Evolutionary conservation across 192 early-diverging fungal genomes (phyloP), one percentile per base, ranked within the genome.

Genomic region (Phycomyces nitens): DNA sequence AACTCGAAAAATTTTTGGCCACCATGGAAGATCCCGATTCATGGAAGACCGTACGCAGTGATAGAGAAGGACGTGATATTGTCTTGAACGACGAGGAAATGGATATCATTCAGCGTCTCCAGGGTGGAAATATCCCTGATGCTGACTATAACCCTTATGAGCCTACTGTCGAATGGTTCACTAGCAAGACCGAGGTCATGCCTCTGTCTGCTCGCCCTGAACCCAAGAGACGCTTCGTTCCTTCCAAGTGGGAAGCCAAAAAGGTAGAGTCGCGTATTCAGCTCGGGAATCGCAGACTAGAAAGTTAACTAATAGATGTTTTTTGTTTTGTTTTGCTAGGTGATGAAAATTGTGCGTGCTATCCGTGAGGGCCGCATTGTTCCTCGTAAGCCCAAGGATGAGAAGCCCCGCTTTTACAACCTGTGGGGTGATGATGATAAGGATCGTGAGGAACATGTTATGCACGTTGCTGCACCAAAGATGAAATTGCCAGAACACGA

Each of bases 261-360:
- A 89, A 84, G 75, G 88, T 87, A 72, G 18, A n/a, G 20, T 65
- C 27, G 52, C 16, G 40, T 16, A 27, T 34, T 29, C 11, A 47
- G 3, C 12, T 14, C 44, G 11, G 11, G 44, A 47, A 47, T 49
- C 23, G 21, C 26, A 10, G 14, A 8, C 16, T 54, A 50, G 3
- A 39, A 26, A 27, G 11, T 51, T 26, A 40, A 18, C 11, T 14
- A 51, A n/a, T 14, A 2, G 7, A 34, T 34, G 7, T 34, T 34
- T 7, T 5, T 34, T 2, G 7, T 7, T 34, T 34, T 34, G 29
- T 7, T 34, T 34, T 34, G 2, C 6, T 50, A 87, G 70, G 89
- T 99, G 51, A 95, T 95, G 95, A 92, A 98, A 83, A 93, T 99
- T 70, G 97, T 94, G 11, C 93, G 91, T 39, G 95, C 93, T 43